Evolutionary conservation across 164 flowering plant genomes (phyloP), one percentile per base, ranked within the genome.

Genomic region (Litsea cubeba): DNA sequence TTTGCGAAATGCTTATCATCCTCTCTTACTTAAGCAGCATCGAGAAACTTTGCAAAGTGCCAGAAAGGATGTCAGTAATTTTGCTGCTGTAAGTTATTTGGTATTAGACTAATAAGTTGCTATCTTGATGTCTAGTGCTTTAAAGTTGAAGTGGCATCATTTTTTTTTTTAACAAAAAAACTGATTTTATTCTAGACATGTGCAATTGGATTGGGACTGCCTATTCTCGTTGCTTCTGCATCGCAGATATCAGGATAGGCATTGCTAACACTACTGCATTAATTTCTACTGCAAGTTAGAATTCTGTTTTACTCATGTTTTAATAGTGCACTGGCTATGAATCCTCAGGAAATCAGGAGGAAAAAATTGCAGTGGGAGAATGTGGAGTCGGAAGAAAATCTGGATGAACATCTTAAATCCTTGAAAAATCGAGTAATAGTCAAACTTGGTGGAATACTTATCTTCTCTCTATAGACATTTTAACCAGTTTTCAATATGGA

Each of bases 1-100:
- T 88, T 77, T 95, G 74, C 95, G 90, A 15, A 89, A 88, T 78
- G 89, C 95, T 74, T 86, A 85, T 83, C 97, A 95, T 83, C 98
- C 98, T 78, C 73, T 95, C 57, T 79, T 95, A 79, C 86, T 92
- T 73, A 90, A 88, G 78, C 85, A 86, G 72, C 88, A 95, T 82
- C 82, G 82, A 54, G 79, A 87, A 77, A 86, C 77, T 62, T 66
- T 91, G 76, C 72, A 73, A 74, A 83, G 86, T 79, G 91, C 90
- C 64, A 82, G 72, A 81, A 87, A 90, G 76, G 88, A 85, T 82
- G 72, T 88, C 40, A 83, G 67, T 26, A 72, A 85, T 83, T 94
- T 90, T 69, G 77, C 75, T 75, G 80, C 85, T 70, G 98, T 90
- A 88, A 83, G 95, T 83, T 28, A 77, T 57, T 35, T 60, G 20